Conservation (phyloP, 108 stramenopile genomes). For the Nitzschia sp. region DNA sequence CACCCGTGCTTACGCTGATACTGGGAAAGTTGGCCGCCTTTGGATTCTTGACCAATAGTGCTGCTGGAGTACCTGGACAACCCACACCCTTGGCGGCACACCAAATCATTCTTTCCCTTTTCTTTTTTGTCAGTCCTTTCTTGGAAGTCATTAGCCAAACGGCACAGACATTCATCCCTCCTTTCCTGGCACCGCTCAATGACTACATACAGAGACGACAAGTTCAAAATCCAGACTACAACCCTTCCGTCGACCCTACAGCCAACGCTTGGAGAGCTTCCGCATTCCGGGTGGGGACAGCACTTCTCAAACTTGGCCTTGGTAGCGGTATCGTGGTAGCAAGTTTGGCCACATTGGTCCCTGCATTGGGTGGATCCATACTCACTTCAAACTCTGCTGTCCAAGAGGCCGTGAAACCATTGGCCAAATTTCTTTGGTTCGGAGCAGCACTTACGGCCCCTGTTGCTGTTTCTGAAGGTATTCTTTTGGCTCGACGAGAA, state of each 20-base stretch:
- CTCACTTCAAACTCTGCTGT: constrained; percentile 69
- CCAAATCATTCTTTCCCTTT: constrained; percentile 78
- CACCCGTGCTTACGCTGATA: constrained; percentile 81
- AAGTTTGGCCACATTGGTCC: constrained; percentile 58
- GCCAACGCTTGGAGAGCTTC: constrained; percentile 45
- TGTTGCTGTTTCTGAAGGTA: constrained; percentile 83
- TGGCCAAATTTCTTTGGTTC: constrained; percentile 66
- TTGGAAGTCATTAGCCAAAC: constrained; percentile 87
- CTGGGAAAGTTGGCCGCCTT: constrained; percentile 84
- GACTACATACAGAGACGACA: constrained; percentile 30
- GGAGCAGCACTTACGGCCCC: constrained; percentile 79
- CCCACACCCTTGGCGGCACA: constrained; percentile 78
- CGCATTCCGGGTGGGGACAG: constrained; percentile 40
- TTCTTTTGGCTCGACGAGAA: constrained; percentile 75
- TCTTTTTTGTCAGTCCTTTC: constrained; percentile 84
- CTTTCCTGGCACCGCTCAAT: constrained; percentile 44
- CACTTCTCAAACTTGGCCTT: constrained; percentile 66
- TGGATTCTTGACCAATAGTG: constrained; percentile 86
- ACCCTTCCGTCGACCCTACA: constrained; percentile 27
- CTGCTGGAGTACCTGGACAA: constrained; percentile 80
- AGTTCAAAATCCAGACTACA: constrained; percentile 22
- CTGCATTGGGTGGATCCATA: constrained; percentile 60
- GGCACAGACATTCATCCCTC: constrained; percentile 79
- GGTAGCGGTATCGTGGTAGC: constrained; percentile 58
- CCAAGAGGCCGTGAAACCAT: constrained; percentile 68